Conservation (phyloP, 352 stramenopile genomes). For the Ophiocytium majus region DNA sequence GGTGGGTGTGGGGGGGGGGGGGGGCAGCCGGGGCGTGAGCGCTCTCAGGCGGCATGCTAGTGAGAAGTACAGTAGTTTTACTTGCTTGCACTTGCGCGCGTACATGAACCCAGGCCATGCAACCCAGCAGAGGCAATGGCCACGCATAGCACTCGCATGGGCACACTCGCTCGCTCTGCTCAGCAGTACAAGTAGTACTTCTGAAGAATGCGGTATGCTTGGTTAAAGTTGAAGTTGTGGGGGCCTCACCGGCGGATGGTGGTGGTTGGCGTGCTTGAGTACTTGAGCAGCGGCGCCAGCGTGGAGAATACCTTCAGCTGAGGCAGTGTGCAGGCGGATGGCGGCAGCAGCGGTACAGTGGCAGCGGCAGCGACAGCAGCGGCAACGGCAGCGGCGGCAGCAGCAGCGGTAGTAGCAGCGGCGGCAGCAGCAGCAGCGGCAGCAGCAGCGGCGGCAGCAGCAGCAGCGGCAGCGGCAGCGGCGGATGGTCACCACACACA, state of each 20-base stretch:
- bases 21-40: not conserved
- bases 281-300: constrained; percentile 41
- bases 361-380: not conserved
- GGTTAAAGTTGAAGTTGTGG: no score
- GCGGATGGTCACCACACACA: no score
- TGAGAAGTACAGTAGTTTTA: no score
- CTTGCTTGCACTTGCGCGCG: no score
- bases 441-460: not conserved
- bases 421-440: not conserved
- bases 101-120: no score
- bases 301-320: constrained; percentile 33
- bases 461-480: no score
- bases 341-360: not conserved
- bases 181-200: no score
- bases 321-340: not conserved
- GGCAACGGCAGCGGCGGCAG: not conserved
- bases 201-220: no score
- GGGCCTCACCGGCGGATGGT: not conserved
- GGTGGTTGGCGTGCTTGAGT: not conserved
- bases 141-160: no score
- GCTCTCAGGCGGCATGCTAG: no score
- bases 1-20: not conserved
- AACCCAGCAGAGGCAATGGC: no score
- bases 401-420: not conserved
- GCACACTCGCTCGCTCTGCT: no score